These are phyloP conservation scores for Prunus mongolica DNA, from an alignment of 306 rosid genomes.

Conservation along the genomic window DNA sequence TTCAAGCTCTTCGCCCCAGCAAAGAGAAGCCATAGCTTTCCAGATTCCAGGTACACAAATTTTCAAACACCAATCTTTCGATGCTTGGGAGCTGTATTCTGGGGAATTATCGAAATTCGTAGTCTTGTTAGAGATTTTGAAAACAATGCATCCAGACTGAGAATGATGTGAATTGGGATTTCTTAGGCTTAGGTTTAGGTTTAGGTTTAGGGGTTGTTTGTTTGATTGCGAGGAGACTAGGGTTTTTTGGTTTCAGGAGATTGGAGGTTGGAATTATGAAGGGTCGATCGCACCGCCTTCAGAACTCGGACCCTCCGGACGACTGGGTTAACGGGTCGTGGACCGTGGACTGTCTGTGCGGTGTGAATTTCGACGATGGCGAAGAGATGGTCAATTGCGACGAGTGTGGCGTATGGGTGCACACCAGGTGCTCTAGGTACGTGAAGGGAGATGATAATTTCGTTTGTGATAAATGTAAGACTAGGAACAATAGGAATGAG, in stretches of 20 bases:
- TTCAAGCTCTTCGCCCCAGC: not conserved
- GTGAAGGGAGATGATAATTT: conserved; percentile 91
- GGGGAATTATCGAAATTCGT: not conserved
- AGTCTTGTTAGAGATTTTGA: not conserved
- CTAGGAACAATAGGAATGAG: conserved; percentile 45
- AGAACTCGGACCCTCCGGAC: conserved; percentile 82
- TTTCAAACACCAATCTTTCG: not conserved
- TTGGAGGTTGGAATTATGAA: conserved; percentile 39
- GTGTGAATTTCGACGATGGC: conserved; percentile 94
- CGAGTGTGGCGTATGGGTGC: conserved; percentile 99
- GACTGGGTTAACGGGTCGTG: conserved; percentile 93
- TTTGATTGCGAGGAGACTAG: not conserved
- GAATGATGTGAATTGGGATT: conserved; percentile 8
- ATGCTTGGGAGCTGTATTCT: not conserved
- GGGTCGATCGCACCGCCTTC: conserved; percentile 90
- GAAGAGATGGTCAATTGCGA: conserved; percentile 99
- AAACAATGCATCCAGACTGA: not conserved
- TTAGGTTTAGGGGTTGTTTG: conserved; percentile 14
- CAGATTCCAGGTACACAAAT: conserved; percentile 15
- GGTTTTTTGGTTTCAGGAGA: not conserved
- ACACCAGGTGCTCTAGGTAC: conserved; percentile 88
- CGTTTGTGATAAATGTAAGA: conserved; percentile 88
- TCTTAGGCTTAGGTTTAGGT: conserved; percentile 9
- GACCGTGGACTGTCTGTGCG: conserved; percentile 97
- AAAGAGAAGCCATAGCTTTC: not conserved